Evolutionary conservation across 1,284 basidiomycete genomes (phyloP), one percentile per base, ranked within the genome.

Genomic region (Microbotryum violaceum): DNA sequence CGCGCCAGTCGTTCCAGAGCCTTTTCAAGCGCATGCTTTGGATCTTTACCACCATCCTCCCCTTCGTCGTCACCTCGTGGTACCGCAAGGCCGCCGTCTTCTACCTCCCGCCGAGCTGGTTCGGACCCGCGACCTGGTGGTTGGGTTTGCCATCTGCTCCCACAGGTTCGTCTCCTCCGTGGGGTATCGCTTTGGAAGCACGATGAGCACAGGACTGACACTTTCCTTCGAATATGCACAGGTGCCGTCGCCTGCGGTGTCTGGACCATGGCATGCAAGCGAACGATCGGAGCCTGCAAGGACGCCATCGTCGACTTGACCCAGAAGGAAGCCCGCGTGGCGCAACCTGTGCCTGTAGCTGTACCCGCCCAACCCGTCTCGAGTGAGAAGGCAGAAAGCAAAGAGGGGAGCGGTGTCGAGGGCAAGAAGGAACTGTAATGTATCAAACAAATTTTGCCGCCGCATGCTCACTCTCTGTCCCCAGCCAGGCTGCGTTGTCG

Each of bases 261-360:
- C 44, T 96, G 91, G 91, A 87, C 89, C 70, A 88, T 92, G 82
- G 86, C 89, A 7, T 91, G 89, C 76, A 83, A 82, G 70, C 80
- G 88, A 57, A 86, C 89, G 21, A 80, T 93, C 64, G 80, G 82
- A 64, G 79, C 85, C 9, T 79, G 82, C 47, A 87, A 88, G 74
- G 80, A 82, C 44, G 79, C 86, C 10, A 82, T 85, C 63, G 85
- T 82, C 72, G 85, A 86, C n/a, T 48, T 65, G 27, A 45, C 61
- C 1, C 57, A 54, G 21, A 53, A 50, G 18, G 47, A 37, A 49
- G 37, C 48, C 25, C 45, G 14, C 12, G 52, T 47, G 16, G 59
- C 62, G 23, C 47, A 60, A 21, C 61, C 66, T 16, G 60, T 57
- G 1, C 59, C 70, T n/a, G 60, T 63, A 6, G 21, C 60, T 29